Conservation (phyloP, 352 stramenopile genomes). For the Phytophthora aleatoria region DNA sequence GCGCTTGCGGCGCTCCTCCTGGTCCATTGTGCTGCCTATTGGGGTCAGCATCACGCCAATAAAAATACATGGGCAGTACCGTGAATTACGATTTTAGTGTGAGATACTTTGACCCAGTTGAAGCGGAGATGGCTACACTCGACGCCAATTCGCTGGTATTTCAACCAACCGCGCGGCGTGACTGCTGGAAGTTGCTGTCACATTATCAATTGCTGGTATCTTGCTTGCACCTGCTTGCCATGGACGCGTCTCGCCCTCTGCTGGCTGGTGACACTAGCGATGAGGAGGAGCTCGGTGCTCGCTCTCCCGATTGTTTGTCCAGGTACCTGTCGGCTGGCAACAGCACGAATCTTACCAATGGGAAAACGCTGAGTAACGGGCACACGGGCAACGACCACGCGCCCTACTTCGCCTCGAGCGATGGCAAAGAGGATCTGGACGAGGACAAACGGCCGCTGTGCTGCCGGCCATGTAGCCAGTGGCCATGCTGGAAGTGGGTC, state of each 20-base stretch:
- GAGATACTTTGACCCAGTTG: too few relatives aligned
- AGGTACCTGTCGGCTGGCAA: conserved; percentile 29
- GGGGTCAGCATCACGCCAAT: too few relatives aligned
- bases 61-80: not conserved
- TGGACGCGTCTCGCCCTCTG: conserved; percentile 60
- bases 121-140: too few relatives aligned
- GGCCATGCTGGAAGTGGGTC: conserved; percentile 69
- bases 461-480: conserved; percentile 41
- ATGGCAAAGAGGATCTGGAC: conserved; percentile 29
- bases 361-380: conserved; percentile 18
- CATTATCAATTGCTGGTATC: conserved; percentile 18
- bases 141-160: conserved; percentile 1
- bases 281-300: conserved; percentile 18
- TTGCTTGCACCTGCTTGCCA: conserved; percentile 23
- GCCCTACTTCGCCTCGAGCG: conserved; percentile 18
- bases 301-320: conserved; percentile 29
- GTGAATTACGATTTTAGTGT: not conserved
- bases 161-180: conserved; percentile 15
- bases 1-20: conserved; percentile 28
- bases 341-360: conserved; percentile 4
- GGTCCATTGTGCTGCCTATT: conserved; percentile 21
- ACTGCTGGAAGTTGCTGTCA: conserved; percentile 17
- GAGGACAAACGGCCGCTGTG: conserved; percentile 22
- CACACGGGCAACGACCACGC: conserved; percentile 23
- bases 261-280: conserved; percentile 45